Base-by-base conservation (phyloP, 345 rosid genomes). In the Boechera divaricarpa region DNA sequence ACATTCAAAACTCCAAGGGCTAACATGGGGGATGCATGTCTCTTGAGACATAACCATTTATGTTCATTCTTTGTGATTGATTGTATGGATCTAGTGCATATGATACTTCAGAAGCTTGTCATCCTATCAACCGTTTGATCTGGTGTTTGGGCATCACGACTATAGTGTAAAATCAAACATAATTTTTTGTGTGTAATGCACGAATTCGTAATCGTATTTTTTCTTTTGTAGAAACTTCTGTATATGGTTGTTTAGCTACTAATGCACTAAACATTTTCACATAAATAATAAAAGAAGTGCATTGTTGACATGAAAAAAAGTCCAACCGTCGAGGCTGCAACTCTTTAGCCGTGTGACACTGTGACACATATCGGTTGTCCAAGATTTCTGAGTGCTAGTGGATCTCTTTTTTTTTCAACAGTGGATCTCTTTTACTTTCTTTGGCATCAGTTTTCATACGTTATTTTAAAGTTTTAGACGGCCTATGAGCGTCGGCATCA, bases 291-390 rank as follows among this genome's bases (percentile, higher is more conserved):
- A n/a, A 53, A 57, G 41, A 57, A 10, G n/a, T 53, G 32, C 15
- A 55, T 59, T n/a, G 7, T 58, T 33, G 41, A 59, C 45, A 36
- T 5, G 26, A 36, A 21, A 36, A 28, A 33, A 9, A 10, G 2
- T 31, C 28, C 31, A 48, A 48, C 48, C 18, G 32, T 66, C 6
- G 57, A 65, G 16, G 47, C 7, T 44, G 57, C 11, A 48, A 48
- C 31, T 66, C 70, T 16, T 48, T 47, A 16, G 69, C 42, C 56
- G 67, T 42, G 53, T 28, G 7, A 26, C 13, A 11, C 28, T 41
- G 52, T 13, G 66, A 62, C 67, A 62, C 13, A 21, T 11, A 18
- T 16, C 53, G 5, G 10, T 32, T 49, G 28, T 31, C 54, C 69
- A 65, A 5, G 1, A 48, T 29, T 7, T 29, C 39, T n/a, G n/a